Conservation (phyloP, 192 early-diverging fungal genomes). For the Entrophospora sp. region DNA sequence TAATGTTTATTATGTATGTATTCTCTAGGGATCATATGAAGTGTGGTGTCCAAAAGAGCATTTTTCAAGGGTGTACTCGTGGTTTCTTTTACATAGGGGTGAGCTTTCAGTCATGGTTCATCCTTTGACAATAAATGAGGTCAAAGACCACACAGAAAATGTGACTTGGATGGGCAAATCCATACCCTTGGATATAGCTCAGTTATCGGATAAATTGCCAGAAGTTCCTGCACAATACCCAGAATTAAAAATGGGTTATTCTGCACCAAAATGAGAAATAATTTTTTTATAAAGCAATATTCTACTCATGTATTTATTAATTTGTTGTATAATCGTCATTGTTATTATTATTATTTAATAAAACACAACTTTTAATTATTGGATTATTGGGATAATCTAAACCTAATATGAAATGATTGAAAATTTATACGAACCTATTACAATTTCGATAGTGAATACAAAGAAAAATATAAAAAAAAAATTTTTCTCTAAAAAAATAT, state of each 20-base stretch:
- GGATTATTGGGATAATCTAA: no score
- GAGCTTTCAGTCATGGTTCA: slow-evolving; percentile 49
- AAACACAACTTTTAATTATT: no score
- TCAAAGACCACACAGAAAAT: slow-evolving; percentile 49
- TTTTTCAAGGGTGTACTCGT: slow-evolving; percentile 47
- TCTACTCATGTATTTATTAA: not conserved
- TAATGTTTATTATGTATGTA: not conserved
- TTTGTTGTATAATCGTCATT: not conserved
- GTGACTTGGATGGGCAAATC: slow-evolving; percentile 49
- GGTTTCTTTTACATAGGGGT: slow-evolving; percentile 42
- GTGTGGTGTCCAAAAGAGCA: slow-evolving; percentile 55
- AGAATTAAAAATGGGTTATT: slow-evolving; percentile 54
- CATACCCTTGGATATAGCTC: slow-evolving; percentile 38
- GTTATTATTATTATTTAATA: no score
- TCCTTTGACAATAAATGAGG: slow-evolving; percentile 44
- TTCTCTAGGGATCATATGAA: slow-evolving; percentile 38
- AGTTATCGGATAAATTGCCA: slow-evolving; percentile 23
- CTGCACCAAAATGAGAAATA: slow-evolving; percentile 19
- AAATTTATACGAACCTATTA: no score
- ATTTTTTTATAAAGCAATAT: no score
- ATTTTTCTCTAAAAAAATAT: not conserved
- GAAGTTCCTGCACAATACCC: slow-evolving; percentile 52
- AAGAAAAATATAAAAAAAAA: no score
- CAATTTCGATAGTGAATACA: no score
- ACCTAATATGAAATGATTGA: no score